These are phyloP conservation scores for Trichoderma citrinoviride DNA, from an alignment of 2,329 filamentous ascomycete species.

Conservation along the genomic window DNA sequence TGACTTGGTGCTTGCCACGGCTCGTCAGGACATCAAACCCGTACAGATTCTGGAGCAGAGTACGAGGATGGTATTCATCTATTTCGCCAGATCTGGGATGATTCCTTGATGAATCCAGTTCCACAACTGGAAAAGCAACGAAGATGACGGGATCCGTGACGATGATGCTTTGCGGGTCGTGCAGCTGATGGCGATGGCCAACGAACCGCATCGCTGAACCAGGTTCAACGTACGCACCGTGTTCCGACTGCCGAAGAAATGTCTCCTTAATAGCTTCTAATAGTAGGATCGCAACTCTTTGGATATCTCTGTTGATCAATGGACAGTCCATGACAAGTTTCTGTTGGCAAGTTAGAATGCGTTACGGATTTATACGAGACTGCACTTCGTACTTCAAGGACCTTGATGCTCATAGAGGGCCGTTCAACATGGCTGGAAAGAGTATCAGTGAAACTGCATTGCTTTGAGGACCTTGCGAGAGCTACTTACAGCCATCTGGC, in stretches of 20 bases:
- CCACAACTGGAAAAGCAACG: background rate
- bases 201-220: background rate
- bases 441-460: background rate
- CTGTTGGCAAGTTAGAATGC: background rate
- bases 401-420: background rate
- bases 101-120: background rate
- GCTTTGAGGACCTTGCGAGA: background rate
- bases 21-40: background rate
- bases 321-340: background rate
- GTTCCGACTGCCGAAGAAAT: background rate
- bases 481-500: background rate
- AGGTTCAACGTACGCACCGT: background rate
- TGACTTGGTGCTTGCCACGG: background rate
- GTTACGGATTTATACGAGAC: background rate
- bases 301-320: background rate
- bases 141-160: background rate
- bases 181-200: background rate
- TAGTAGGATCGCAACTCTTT: background rate
- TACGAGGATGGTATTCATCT: constrained; percentile 1
- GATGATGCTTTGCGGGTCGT: background rate
- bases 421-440: background rate
- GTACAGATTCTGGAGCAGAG: background rate
- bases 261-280: background rate
- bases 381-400: background rate
- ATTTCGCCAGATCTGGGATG: background rate